phyloP scores from a whole-genome alignment of 1,139 yeast species.

The Geotrichum siamense region DNA sequence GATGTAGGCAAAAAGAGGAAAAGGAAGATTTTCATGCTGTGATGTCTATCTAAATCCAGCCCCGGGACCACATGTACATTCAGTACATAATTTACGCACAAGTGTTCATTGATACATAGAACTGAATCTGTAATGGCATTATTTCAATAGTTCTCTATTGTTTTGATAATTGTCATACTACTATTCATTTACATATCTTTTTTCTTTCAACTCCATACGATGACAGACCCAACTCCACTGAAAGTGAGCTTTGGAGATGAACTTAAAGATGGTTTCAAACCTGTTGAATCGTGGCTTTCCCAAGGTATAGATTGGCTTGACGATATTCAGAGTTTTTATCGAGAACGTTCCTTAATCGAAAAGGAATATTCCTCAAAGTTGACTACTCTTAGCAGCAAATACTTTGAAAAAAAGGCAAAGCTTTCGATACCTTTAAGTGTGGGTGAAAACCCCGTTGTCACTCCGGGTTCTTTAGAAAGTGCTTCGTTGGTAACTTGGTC shows the following conservation, averaged over 20 bases:
- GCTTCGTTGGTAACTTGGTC: slow-evolving; percentile 95
- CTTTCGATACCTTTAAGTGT: slow-evolving; percentile 65
- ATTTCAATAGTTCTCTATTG: no score
- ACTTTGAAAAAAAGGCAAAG: slow-evolving; percentile 70
- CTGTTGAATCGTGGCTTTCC: slow-evolving; percentile 61
- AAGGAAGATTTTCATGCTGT: no score
- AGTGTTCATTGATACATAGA: no score
- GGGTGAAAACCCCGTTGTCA: slow-evolving; percentile 82
- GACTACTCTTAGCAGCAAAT: slow-evolving; percentile 56
- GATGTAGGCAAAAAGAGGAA: neutral
- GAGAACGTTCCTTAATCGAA: slow-evolving; percentile 75
- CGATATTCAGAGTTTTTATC: slow-evolving; percentile 77
- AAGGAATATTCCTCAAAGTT: slow-evolving; percentile 71
- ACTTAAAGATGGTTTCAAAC: slow-evolving; percentile 59
- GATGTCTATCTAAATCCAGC: no score
- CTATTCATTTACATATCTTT: no score
- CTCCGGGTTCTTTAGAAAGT: slow-evolving; percentile 92
- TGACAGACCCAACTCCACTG: slow-evolving; percentile 17
- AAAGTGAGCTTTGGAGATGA: slow-evolving; percentile 37
- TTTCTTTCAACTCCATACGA: no score
- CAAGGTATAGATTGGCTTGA: slow-evolving; percentile 67
- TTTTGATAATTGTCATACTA: no score
- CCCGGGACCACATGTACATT: no score
- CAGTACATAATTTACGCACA: no score
- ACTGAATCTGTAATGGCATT: no score